Evolutionary conservation across 2,329 filamentous ascomycete genomes (phyloP).

Genomic region (Talaromyces sp.): DNA sequence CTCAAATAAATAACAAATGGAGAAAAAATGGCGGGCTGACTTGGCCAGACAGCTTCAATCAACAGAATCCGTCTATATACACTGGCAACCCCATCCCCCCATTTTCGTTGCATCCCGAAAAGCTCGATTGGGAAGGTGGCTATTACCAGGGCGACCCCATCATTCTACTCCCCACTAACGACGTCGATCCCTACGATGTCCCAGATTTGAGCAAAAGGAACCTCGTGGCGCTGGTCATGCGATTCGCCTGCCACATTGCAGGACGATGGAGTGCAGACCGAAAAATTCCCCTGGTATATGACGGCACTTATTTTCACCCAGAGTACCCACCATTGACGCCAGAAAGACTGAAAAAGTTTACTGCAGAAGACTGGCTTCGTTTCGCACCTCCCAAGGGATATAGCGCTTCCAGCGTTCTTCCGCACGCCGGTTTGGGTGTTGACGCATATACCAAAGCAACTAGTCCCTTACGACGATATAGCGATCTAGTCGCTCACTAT

Average conservation of each 20-base stretch:
- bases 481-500: constrained; percentile 61
- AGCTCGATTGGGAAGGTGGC: constrained; percentile 29
- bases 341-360: constrained; percentile 42
- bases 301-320: constrained; percentile 37
- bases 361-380: constrained; percentile 38
- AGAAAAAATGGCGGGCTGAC: constrained; percentile 41
- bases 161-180: constrained; percentile 33
- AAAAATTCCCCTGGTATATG: constrained; percentile 35
- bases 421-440: constrained; percentile 52
- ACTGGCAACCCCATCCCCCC: constrained; percentile 6
- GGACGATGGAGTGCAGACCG: constrained; percentile 35
- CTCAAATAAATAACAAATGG: constrained; percentile 35
- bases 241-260: constrained; percentile 47
- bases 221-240: constrained; percentile 51
- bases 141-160: constrained; percentile 42
- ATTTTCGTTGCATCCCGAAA: constrained; percentile 10
- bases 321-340: constrained; percentile 39
- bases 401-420: constrained; percentile 46
- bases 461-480: constrained; percentile 59
- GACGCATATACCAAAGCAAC: constrained; percentile 57
- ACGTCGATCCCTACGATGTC: constrained; percentile 35
- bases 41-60: constrained; percentile 20
- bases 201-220: constrained; percentile 37
- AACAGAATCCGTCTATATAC: constrained; percentile 7
- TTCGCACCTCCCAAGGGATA: constrained; percentile 37